Evolutionary conservation across 805 yeast genomes (phyloP), one percentile per base, ranked within the genome.

Genomic region (Wickerhamomyces xylosicus): DNA sequence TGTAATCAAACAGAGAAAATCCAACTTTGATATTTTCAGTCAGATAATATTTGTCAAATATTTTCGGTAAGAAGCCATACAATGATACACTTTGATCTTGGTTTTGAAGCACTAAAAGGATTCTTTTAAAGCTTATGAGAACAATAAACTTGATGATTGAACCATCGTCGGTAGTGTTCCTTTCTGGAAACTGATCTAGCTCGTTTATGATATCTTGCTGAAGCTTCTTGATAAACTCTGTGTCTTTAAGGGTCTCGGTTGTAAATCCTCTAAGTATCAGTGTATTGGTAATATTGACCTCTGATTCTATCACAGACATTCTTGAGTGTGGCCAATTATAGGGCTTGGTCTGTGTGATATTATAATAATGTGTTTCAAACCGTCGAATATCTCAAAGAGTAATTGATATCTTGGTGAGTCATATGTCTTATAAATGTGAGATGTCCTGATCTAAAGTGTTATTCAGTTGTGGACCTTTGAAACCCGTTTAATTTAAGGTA

Each of bases 141-240:
- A 57, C 46, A 28, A 57, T 45, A 43, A 58, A 57, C 36, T 58
- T 57, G 31, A 28, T 28, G 4, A 55, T 45, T 0, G 49, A 21
- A 6, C 10, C 25, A 21, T 21, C 41, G 28, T 50, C 51, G 4
- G 48, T 34, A 11, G 22, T 41, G 5, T 45, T 36, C 10, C 13
- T n/a, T n/a, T n/a, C n/a, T 13, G 13, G 31, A 13, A 6, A 28
- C 31, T 28, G n/a, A n/a, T n/a, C n/a, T n/a, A 54, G 41, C 10
- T 46, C 37, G 9, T 36, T 41, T 0, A 56, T 38, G 8, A 58
- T 46, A 20, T 52, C 48, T n/a, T 53, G 45, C 18, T 58, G 60
- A 2, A 58, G 40, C 3, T 37, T 22, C 10, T 31, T 21, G 34
- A 58, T 49, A 35, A 37, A 46, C 2, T 31, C 39, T 4, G 37